A percentile compares a stretch with the other conserved stretches of the same genome.
Evolutionary conservation across 2,329 filamentous ascomycete species (phyloP).

Genomic region (Nemania sp.): DNA sequence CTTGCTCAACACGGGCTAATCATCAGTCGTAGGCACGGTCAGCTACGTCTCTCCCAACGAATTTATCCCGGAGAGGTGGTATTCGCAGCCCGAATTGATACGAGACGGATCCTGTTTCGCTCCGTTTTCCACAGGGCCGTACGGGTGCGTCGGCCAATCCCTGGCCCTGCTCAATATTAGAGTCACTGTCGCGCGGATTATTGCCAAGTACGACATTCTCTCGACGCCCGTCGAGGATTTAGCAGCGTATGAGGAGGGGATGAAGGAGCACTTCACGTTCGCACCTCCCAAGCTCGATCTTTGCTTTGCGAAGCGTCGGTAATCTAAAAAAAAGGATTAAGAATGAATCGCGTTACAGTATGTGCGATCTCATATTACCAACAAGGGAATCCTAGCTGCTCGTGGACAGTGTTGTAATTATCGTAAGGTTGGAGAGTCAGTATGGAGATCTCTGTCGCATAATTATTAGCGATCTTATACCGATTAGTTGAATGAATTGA

Average conservation of each 20-base stretch:
- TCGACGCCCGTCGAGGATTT: background rate
- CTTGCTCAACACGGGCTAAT: background rate
- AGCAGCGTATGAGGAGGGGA: conserved; percentile 1
- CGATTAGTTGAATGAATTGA: too few species aligned
- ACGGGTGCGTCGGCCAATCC: conserved; percentile 12
- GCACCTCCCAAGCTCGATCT: conserved; percentile 4
- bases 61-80: conserved; percentile 38
- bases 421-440: too few species aligned
- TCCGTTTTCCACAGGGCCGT: conserved; percentile 24
- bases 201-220: conserved; percentile 18
- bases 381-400: too few species aligned
- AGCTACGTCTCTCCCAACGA: conserved; percentile 25
- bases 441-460: too few species aligned
- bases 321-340: background rate
- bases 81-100: conserved; percentile 29
- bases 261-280: conserved; percentile 19
- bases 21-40: conserved; percentile 3
- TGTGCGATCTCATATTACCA: too few species aligned
- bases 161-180: conserved; percentile 17
- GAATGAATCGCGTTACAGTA: too few species aligned
- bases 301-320: background rate
- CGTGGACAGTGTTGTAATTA: too few species aligned
- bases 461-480: too few species aligned
- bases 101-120: conserved; percentile 27
- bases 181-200: conserved; percentile 10